These are phyloP conservation scores for Umbelopsis sp. DNA, from an alignment of 192 early-diverging fungal species.

Conservation along the genomic window DNA sequence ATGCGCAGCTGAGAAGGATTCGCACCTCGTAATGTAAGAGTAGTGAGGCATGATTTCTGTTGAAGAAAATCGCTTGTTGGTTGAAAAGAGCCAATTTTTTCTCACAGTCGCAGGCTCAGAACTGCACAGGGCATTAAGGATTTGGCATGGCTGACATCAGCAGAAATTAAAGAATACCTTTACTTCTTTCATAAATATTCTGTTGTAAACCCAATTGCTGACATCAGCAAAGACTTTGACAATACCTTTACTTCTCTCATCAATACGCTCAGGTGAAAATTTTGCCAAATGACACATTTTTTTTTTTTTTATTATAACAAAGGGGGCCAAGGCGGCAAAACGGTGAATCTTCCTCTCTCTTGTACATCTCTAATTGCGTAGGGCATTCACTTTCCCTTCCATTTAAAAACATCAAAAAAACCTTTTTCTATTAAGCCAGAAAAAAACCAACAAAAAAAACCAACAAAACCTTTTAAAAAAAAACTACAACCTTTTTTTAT, in stretches of 20 bases:
- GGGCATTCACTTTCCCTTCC: slow-evolving; percentile 23
- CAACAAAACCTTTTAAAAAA: slow-evolving; percentile 24
- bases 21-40: slow-evolving; percentile 75
- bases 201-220: not conserved
- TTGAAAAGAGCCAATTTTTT: not conserved
- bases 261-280: not conserved
- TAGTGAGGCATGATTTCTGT: slow-evolving; percentile 43
- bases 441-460: slow-evolving; percentile 21
- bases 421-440: slow-evolving; percentile 8
- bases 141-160: too few species aligned
- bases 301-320: slow-evolving; percentile 9
- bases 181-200: too few species aligned
- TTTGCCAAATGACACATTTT: slow-evolving; percentile 19
- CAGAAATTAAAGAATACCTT: too few species aligned
- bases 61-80: slow-evolving; percentile 16
- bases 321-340: not conserved
- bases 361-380: slow-evolving; percentile 20
- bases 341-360: slow-evolving; percentile 8
- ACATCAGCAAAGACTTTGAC: not conserved
- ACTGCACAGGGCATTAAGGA: too few species aligned
- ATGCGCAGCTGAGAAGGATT: slow-evolving; percentile 89
- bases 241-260: not conserved
- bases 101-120: not conserved
- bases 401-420: slow-evolving; percentile 12
- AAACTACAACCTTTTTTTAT: not conserved